Percentiles rank a stretch among this genome's conserved stretches.
Evolutionary conservation across 73 alveolate genomes (phyloP).

Genomic region (Breviolum minutum): DNA sequence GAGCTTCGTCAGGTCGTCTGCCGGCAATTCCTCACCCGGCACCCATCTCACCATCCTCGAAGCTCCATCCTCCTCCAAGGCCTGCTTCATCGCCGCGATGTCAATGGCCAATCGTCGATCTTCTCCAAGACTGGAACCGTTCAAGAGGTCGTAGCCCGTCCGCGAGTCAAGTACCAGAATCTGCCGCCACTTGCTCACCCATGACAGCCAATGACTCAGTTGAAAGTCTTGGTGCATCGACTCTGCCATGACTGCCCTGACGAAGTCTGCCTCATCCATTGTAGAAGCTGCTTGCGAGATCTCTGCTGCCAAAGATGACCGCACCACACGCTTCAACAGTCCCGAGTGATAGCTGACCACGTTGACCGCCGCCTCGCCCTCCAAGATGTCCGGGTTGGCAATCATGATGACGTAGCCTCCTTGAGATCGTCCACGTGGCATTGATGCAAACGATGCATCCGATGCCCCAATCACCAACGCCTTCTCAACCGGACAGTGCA

Average conservation of each 20-base stretch:
- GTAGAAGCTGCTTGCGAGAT: not conserved
- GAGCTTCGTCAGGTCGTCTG: slow-evolving; percentile 2
- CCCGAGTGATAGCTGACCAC: not conserved
- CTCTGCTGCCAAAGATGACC: not conserved
- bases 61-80: not conserved
- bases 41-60: not conserved
- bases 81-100: not conserved
- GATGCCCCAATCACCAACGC: not conserved
- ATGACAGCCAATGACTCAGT: not conserved
- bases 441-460: slow-evolving; percentile 3
- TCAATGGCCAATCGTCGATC: not conserved
- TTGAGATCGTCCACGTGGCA: slow-evolving; percentile 27
- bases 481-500: not conserved
- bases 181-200: not conserved
- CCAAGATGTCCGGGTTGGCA: not conserved
- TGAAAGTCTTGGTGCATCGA: not conserved
- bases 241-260: slow-evolving; percentile 1
- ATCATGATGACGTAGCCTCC: not conserved
- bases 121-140: not conserved
- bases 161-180: not conserved
- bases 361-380: not conserved
- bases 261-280: not conserved
- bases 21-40: not conserved
- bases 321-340: slow-evolving; percentile 6
- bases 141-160: slow-evolving; percentile 46